Evolutionary conservation across 768 basidiomycete genomes (phyloP).

Genomic region (Pleurotus giganteus): DNA sequence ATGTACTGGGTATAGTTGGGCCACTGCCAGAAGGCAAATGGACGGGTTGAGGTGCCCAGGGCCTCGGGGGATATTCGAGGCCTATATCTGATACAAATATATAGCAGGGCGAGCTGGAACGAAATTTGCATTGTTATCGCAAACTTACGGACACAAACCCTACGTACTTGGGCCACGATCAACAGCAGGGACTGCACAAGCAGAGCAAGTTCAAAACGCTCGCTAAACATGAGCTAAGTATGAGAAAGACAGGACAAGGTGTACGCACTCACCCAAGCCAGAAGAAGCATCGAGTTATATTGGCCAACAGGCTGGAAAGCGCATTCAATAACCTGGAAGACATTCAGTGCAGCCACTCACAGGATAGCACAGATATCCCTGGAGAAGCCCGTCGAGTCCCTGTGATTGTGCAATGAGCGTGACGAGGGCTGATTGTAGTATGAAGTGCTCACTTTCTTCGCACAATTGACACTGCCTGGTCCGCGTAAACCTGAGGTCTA

Average conservation of each 20-base stretch:
- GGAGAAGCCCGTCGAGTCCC: slow-evolving; percentile 85
- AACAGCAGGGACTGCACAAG: slow-evolving; percentile 82
- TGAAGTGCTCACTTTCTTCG: slow-evolving; percentile 55
- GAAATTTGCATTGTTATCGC: background rate
- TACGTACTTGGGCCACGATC: slow-evolving; percentile 76
- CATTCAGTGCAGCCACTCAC: slow-evolving; percentile 33
- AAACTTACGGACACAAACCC: slow-evolving; percentile 11
- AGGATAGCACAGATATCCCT: slow-evolving; percentile 84
- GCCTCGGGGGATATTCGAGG: slow-evolving; percentile 60
- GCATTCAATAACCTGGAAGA: slow-evolving; percentile 8
- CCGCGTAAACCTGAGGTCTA: slow-evolving; percentile 64
- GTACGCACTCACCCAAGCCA: slow-evolving; percentile 61
- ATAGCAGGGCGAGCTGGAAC: slow-evolving; percentile 67
- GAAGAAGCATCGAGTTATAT: slow-evolving; percentile 88
- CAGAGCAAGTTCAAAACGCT: slow-evolving; percentile 72
- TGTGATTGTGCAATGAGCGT: slow-evolving; percentile 23
- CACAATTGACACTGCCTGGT: slow-evolving; percentile 80
- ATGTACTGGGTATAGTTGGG: slow-evolving; percentile 71
- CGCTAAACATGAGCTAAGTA: slow-evolving; percentile 26
- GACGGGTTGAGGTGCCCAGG: slow-evolving; percentile 58
- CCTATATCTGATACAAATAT: slow-evolving; percentile 77
- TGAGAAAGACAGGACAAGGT: background rate
- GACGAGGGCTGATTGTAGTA: slow-evolving; percentile 7
- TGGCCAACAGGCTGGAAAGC: slow-evolving; percentile 65
- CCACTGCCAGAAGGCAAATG: slow-evolving; percentile 87